phyloP scores from a whole-genome alignment of 1,284 basidiomycete genomes.

The Marasmius sp. region DNA sequence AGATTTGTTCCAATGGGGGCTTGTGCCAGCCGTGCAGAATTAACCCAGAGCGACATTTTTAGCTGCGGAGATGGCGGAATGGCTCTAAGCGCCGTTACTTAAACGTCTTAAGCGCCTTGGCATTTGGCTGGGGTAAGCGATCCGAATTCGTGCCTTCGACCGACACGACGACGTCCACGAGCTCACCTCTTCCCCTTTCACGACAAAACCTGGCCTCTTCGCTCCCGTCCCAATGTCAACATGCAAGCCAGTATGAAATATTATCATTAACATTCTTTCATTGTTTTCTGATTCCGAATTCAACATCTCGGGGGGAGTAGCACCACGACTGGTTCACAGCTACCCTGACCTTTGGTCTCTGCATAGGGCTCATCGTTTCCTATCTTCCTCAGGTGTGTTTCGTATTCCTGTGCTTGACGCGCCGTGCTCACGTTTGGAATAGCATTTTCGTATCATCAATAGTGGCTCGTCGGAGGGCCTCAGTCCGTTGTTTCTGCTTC shows the following conservation, averaged over 20 bases:
- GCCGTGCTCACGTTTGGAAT: constrained; percentile 8
- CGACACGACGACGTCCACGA: too few relatives aligned
- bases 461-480: constrained; percentile 84
- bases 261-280: background rate
- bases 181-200: background rate
- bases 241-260: background rate
- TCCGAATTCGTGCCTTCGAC: too few relatives aligned
- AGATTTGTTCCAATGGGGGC: too few relatives aligned
- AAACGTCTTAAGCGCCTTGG: too few relatives aligned
- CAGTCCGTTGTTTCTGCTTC: constrained; percentile 90
- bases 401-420: constrained; percentile 15
- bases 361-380: constrained; percentile 80
- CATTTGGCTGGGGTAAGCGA: too few relatives aligned
- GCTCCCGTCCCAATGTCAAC: background rate
- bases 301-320: constrained; percentile 29
- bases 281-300: background rate
- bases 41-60: too few relatives aligned
- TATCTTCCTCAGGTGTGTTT: constrained; percentile 82
- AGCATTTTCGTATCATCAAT: constrained; percentile 76
- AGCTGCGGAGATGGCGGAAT: too few relatives aligned
- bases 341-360: constrained; percentile 73
- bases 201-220: background rate
- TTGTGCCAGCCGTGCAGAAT: too few relatives aligned
- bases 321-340: constrained; percentile 77
- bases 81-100: too few relatives aligned